Evolutionary conservation across 2,329 filamentous ascomycete species (phyloP).

Genomic region (Aspergillus sp.): DNA sequence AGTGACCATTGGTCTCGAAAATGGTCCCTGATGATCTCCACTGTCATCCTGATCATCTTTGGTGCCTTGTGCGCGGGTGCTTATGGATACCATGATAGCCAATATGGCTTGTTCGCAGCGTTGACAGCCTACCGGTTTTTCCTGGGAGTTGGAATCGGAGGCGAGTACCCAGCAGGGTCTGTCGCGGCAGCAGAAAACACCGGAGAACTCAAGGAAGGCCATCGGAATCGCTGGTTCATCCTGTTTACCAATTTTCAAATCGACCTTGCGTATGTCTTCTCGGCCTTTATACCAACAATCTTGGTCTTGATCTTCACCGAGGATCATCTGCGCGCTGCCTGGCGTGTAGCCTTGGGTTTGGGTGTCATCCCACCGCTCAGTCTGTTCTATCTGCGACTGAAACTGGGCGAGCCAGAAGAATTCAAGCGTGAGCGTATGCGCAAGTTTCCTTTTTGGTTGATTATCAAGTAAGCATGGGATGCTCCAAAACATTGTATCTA

Average conservation of each 20-base stretch:
- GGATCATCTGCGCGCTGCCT: slow-evolving; percentile 66
- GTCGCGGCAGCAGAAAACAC: slow-evolving; percentile 81
- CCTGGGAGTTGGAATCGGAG: slow-evolving; percentile 71
- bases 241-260: slow-evolving; percentile 88
- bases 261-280: slow-evolving; percentile 76
- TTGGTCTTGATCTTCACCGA: slow-evolving; percentile 56
- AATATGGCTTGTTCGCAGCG: slow-evolving; percentile 69
- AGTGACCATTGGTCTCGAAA: slow-evolving; percentile 82
- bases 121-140: slow-evolving; percentile 83
- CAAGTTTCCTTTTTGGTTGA: slow-evolving; percentile 49
- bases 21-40: slow-evolving; percentile 75
- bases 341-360: slow-evolving; percentile 75
- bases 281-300: slow-evolving; percentile 70
- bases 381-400: slow-evolving; percentile 66
- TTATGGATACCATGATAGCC: slow-evolving; percentile 66
- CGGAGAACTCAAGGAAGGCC: slow-evolving; percentile 73
- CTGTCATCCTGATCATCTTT: slow-evolving; percentile 78
- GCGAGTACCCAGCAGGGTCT: slow-evolving; percentile 56
- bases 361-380: slow-evolving; percentile 72
- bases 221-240: slow-evolving; percentile 86
- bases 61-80: slow-evolving; percentile 73
- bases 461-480: slow-evolving; percentile 38
- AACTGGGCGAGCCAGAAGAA: slow-evolving; percentile 73
- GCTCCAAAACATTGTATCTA: slow-evolving; percentile 16
- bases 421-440: slow-evolving; percentile 68